These are phyloP conservation scores for Tulasnella sp. DNA, from an alignment of 768 basidiomycete genomes.

Conservation along the genomic window DNA sequence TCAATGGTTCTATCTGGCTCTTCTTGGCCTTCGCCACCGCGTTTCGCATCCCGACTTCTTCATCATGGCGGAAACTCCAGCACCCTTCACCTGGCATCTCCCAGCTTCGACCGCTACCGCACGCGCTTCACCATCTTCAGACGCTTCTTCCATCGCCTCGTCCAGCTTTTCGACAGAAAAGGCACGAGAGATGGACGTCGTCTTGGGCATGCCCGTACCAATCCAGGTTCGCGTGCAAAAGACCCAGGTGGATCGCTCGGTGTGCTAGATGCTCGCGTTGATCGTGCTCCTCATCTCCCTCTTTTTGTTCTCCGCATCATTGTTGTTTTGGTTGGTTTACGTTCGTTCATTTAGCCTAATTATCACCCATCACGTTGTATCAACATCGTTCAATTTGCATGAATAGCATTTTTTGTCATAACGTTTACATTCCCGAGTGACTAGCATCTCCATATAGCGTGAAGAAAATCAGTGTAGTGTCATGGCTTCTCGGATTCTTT, in stretches of 20 bases:
- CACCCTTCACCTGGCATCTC: constrained; percentile 25
- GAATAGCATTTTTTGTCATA: background rate
- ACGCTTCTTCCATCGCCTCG: constrained; percentile 15
- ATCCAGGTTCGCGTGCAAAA: background rate
- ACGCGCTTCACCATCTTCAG: background rate
- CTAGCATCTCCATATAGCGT: background rate
- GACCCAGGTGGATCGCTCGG: constrained; percentile 2
- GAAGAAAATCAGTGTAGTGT: background rate
- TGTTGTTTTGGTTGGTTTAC: constrained; percentile 11
- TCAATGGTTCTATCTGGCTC: constrained; percentile 3
- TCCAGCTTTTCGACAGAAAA: constrained; percentile 8
- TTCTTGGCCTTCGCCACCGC: constrained; percentile 27
- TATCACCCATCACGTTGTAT: constrained; percentile 12
- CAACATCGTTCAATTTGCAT: constrained; percentile 7
- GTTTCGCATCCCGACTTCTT: constrained; percentile 27
- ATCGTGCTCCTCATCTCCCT: background rate
- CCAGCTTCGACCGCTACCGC: constrained; percentile 11
- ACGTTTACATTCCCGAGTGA: background rate
- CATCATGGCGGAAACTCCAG: constrained; percentile 14
- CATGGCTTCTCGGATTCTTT: background rate
- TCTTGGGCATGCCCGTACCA: constrained; percentile 1
- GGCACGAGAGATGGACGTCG: constrained; percentile 15
- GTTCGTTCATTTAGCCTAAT: background rate
- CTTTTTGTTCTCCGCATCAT: background rate
- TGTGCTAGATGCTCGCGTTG: background rate